These are phyloP conservation scores for Lolium multiflorum DNA, from an alignment of 176 grass and related monocot species.

Conservation along the genomic window DNA sequence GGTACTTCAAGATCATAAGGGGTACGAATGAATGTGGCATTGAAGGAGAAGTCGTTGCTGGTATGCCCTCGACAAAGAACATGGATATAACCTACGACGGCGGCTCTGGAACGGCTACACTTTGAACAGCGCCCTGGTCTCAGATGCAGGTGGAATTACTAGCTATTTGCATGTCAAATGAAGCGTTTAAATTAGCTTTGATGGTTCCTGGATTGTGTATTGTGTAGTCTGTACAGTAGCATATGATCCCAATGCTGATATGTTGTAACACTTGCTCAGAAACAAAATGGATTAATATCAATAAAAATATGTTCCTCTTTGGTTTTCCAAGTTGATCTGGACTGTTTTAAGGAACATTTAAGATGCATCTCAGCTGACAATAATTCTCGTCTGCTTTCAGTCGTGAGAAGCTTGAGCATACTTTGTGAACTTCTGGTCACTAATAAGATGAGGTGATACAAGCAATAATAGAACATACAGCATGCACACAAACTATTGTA, in stretches of 20 bases:
- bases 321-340: not conserved
- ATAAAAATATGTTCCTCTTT: not conserved
- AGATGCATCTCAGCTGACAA: constrained; percentile 86
- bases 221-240: constrained; percentile 8
- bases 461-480: not conserved
- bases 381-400: constrained; percentile 67
- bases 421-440: constrained; percentile 60
- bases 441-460: not conserved
- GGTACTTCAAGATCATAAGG: constrained; percentile 92
- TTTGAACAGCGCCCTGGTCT: constrained; percentile 27
- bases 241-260: not conserved
- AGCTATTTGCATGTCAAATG: constrained; percentile 11
- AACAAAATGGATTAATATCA: not conserved
- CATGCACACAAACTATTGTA: not conserved
- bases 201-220: constrained; percentile 9
- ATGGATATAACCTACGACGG: constrained; percentile 32
- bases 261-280: not conserved
- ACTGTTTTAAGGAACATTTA: constrained; percentile 86
- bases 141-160: not conserved
- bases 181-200: not conserved
- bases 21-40: constrained; percentile 86
- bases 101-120: constrained; percentile 29
- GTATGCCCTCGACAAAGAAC: constrained; percentile 84
- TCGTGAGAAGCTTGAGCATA: constrained; percentile 79
- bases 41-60: constrained; percentile 74